Evolutionary conservation across 108 stramenopile species (phyloP).

Genomic region (Cyclotella kingstonii): DNA sequence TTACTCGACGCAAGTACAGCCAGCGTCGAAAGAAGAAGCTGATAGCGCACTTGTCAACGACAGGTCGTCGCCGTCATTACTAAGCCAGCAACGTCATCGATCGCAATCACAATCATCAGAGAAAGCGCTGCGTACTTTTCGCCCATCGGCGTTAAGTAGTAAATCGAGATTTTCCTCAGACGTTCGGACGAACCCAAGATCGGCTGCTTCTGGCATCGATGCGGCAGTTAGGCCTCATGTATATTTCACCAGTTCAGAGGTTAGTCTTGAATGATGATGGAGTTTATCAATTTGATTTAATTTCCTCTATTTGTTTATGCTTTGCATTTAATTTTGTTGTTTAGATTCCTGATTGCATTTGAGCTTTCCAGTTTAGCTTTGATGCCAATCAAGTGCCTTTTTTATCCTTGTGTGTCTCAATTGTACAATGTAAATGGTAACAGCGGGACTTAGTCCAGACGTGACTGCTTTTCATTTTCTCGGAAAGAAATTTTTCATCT

Average conservation of each 20-base stretch:
- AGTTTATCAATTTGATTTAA: not conserved
- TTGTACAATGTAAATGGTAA: no score
- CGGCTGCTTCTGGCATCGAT: not conserved
- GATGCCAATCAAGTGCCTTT: no score
- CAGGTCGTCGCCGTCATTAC: no score
- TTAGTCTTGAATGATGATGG: not conserved
- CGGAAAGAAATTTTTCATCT: not conserved
- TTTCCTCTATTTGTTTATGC: not conserved
- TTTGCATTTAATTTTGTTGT: not conserved
- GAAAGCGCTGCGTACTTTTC: no score
- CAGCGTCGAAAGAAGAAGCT: no score
- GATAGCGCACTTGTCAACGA: no score
- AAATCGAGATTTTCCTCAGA: not conserved
- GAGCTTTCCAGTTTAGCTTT: no score
- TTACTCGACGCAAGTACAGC: no score
- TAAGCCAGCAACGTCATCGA: no score
- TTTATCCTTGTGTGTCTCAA: no score
- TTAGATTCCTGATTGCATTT: not conserved
- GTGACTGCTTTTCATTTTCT: not conserved
- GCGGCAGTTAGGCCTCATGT: conserved; percentile 10
- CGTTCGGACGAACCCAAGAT: not conserved
- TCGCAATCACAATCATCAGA: not conserved
- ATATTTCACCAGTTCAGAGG: conserved; percentile 33
- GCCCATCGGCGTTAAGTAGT: conserved; percentile 3
- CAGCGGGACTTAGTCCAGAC: no score